Evolutionary conservation across 2,329 filamentous ascomycete genomes (phyloP), one percentile per base, ranked within the genome.

Genomic region (Neocatenulostroma microsporum): DNA sequence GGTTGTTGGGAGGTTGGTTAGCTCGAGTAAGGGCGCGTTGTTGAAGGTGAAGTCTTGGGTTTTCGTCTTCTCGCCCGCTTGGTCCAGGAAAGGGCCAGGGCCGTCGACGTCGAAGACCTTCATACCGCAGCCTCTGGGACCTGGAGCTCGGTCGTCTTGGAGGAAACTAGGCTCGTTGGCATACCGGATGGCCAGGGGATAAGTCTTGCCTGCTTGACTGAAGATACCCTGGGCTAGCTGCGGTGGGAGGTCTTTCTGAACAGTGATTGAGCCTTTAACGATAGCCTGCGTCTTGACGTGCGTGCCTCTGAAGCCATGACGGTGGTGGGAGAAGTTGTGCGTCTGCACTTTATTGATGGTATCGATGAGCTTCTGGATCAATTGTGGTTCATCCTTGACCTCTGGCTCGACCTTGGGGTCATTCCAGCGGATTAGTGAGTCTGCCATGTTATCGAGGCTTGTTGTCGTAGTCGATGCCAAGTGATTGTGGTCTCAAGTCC

Each of bases 41-140:
- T 59, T 58, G 46, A 50, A 59, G 27, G 54, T 53, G 40, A 53
- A 56, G 34, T 59, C 54, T 29, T 58, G 56, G 2, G 49, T 41
- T 10, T 33, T 40, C 13, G 36, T 37, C 13, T 23, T 10, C 26
- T 32, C 20, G 21, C 42, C 44, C n/a, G 37, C 37, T 6, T 26
- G 24, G 5, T 46, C 41, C 5, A 50, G 28, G 26, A 42, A 45
- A n/a, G n/a, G n/a, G 8, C 37, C 37, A 2, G 39, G 20, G 7
- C 42, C 27, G 23, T 50, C 39, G 3, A 52, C 46, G 15, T 25
- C 35, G 30, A 53, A 52, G 18, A 52, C 40, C 23, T 49, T 50
- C 30, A 50, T 40, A 14, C 39, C 42, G 13, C 46, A 36, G 29
- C 48, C 47, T 6, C 45, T 47, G 26, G 44, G 51, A 5, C 44